phyloP scores from a whole-genome alignment of 768 basidiomycete genomes.

The Boletus insuetus region DNA sequence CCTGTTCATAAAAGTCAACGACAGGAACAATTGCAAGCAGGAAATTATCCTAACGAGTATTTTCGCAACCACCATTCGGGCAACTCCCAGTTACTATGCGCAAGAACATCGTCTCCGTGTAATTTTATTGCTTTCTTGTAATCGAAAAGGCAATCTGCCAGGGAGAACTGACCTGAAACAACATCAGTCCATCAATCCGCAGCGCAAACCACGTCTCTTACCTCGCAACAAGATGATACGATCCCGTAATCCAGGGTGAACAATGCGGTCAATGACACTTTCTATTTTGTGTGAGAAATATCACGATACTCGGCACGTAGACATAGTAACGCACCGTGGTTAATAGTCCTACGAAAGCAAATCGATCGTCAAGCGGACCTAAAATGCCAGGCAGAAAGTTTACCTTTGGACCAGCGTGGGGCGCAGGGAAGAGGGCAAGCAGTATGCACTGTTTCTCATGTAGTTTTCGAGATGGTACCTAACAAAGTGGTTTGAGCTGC shows the following conservation, averaged over 20 bases:
- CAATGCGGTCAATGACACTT: constrained; percentile 85
- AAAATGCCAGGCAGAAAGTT: constrained; percentile 5
- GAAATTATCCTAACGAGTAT: constrained; percentile 54
- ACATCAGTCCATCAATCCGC: constrained; percentile 4
- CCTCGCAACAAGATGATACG: constrained; percentile 87
- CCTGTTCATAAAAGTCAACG: constrained; percentile 37
- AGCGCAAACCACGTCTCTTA: constrained; percentile 29
- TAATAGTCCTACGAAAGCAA: constrained; percentile 57
- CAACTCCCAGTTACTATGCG: constrained; percentile 88
- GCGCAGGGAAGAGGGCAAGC: constrained; percentile 81
- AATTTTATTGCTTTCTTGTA: constrained; percentile 67
- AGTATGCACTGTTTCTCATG: constrained; percentile 81
- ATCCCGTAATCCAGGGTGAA: constrained; percentile 88
- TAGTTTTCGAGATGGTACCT: constrained; percentile 94
- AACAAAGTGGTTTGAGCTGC: not conserved
- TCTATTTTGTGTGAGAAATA: constrained; percentile 44
- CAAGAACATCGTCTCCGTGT: constrained; percentile 91
- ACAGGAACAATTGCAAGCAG: not conserved
- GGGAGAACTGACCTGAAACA: constrained; percentile 64
- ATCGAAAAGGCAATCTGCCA: constrained; percentile 77
- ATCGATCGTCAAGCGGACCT: not conserved
- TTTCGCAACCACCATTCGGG: constrained; percentile 78
- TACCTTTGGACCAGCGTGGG: constrained; percentile 88
- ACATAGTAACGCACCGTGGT: constrained; percentile 61
- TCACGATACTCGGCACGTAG: not conserved